Base-by-base conservation (phyloP, 768 basidiomycete species). In the Termitomyces sp. region DNA sequence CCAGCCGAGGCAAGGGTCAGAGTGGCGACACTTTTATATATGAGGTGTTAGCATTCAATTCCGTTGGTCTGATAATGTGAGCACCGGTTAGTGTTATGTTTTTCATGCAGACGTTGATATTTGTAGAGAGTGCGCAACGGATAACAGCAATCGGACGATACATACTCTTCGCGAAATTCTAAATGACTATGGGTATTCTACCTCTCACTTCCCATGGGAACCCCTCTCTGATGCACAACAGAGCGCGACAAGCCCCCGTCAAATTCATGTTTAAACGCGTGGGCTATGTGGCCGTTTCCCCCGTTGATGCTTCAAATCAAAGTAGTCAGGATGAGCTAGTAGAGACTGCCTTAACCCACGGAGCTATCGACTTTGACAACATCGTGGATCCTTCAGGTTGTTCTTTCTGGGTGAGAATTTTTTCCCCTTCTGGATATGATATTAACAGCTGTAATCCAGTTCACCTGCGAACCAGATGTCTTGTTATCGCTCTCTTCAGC, bases 61-160 rank as follows among this genome's bases (percentile, higher is more conserved):
- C 80, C n/a, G 78, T 87, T 53, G 88, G 85, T 1, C 64, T 89
- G 30, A 75, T 89, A 52, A 80, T 88, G 87, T 86, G 66, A 72
- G 85, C 73, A 16, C 42, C 2, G 53, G 6, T 40, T 26, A 20
- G 16, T 37, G 8, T 33, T 22, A 44, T 33, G 9, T 30, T 44
- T 26, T 22, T 27, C 37, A 1, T 30, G 20, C 22, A 45, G 16
- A 37, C 20, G 20, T 45, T 27, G 45, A 37, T 37, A 14, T 34
- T 55, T 34, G 45, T 57, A 85, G 84, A 68, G 83, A 85, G 62
- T 85, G 82, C 63, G 69, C 82, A 42, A 82, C 85, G n/a, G 81
- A 87, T 65, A 89, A 88, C 63, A 69, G 75, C 45, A 86, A 82
- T 61, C 80, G 87, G 33, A 87, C 87, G 22, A 74, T 83, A 49